Conservation (phyloP, 805 yeast genomes). For the Kluyveromyces dobzhanskii region DNA sequence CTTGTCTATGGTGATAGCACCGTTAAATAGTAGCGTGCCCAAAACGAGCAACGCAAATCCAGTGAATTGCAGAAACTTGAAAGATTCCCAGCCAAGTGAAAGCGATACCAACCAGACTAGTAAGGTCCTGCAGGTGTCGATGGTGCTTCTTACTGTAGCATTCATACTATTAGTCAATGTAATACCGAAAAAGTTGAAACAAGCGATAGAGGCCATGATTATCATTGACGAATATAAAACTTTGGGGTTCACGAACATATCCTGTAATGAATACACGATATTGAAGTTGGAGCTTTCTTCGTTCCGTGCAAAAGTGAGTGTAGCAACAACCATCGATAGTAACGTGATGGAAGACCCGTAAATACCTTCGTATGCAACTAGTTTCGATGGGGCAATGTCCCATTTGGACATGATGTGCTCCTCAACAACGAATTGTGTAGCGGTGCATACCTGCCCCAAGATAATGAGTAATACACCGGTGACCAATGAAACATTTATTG, state of each 20-base stretch:
- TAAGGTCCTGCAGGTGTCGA: conserved; percentile 69
- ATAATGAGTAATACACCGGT: conserved; percentile 54
- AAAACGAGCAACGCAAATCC: conserved; percentile 59
- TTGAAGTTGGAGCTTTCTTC: conserved; percentile 42
- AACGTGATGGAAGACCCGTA: conserved; percentile 48
- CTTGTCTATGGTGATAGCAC: conserved; percentile 46
- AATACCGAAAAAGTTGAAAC: conserved; percentile 67
- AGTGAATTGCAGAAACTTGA: conserved; percentile 48
- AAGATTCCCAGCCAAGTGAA: conserved; percentile 66
- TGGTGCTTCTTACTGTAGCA: conserved; percentile 72
- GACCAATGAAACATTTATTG: conserved; percentile 27
- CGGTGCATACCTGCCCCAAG: conserved; percentile 58
- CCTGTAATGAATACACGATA: conserved; percentile 39
- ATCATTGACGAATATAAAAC: conserved; percentile 48
- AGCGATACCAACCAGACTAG: conserved; percentile 70
- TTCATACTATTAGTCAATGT: conserved; percentile 55
- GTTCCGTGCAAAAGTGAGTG: conserved; percentile 2
- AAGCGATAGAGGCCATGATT: conserved; percentile 65
- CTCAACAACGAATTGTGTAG: conserved; percentile 70
- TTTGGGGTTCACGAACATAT: conserved; percentile 36
- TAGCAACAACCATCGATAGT: conserved; percentile 37
- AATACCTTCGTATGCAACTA: conserved; percentile 70
- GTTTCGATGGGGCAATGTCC: conserved; percentile 48
- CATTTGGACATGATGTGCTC: conserved; percentile 53
- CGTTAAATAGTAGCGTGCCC: conserved; percentile 71